phyloP scores from a whole-genome alignment of 768 basidiomycete species.

The Panaeolus papilionaceus region DNA sequence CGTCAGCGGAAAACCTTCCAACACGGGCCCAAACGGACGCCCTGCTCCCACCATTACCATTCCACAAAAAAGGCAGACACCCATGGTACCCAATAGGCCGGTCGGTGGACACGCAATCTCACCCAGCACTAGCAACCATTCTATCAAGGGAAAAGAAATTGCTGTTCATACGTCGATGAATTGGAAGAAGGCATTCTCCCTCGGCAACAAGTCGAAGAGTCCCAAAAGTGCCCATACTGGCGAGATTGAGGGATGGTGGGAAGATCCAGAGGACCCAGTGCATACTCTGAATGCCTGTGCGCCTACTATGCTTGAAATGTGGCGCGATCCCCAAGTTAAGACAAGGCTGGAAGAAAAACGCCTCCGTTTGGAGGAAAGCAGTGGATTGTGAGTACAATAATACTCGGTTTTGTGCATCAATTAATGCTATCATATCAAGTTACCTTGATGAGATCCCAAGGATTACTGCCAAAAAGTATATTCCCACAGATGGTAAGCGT shows the following conservation, averaged over 20 bases:
- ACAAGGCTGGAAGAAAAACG: constrained; percentile 67
- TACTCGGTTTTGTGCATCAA: constrained; percentile 16
- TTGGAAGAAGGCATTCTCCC: constrained; percentile 73
- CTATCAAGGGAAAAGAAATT: constrained; percentile 56
- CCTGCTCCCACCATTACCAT: constrained; percentile 58
- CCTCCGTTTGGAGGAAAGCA: constrained; percentile 79
- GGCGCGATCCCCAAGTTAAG: constrained; percentile 75
- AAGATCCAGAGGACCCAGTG: constrained; percentile 83
- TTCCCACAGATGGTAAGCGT: constrained; percentile 73
- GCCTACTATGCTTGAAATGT: constrained; percentile 73
- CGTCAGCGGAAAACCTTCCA: constrained; percentile 20
- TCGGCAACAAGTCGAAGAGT: constrained; percentile 65
- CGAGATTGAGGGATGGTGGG: constrained; percentile 84
- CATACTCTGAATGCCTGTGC: constrained; percentile 71
- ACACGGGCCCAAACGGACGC: constrained; percentile 43
- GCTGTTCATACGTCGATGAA: constrained; percentile 65
- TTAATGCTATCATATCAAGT: constrained; percentile 42
- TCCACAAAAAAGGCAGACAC: constrained; percentile 42
- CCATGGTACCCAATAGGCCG: constrained; percentile 28
- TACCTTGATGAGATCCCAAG: constrained; percentile 83
- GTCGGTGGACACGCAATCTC: constrained; percentile 30
- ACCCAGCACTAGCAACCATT: constrained; percentile 38
- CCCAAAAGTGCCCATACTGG: constrained; percentile 74
- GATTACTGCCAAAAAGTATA: constrained; percentile 82
- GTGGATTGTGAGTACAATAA: constrained; percentile 71